Conservation (phyloP, 768 basidiomycete species). For the Agrocybe pediades region DNA sequence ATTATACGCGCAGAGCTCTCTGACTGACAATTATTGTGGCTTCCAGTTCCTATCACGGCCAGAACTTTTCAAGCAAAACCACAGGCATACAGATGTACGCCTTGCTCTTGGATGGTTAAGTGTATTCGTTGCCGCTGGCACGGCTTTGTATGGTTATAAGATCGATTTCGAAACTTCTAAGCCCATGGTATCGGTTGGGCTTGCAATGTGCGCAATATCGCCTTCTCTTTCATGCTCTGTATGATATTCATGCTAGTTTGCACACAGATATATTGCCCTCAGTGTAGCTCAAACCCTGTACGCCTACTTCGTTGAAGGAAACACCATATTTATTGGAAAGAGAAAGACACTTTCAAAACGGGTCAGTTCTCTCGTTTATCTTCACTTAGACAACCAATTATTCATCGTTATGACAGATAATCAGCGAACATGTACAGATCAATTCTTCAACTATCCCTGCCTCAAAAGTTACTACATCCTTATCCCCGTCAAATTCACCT, state of each 20-base stretch:
- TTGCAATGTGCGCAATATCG: constrained; percentile 62
- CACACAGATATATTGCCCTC: constrained; percentile 71
- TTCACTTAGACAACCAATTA: background rate
- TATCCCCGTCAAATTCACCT: constrained; percentile 48
- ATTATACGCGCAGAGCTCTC: background rate
- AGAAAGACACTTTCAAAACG: constrained; percentile 89
- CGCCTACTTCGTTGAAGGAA: constrained; percentile 82
- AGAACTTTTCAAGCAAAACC: constrained; percentile 82
- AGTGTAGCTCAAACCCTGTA: constrained; percentile 77
- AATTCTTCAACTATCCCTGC: constrained; percentile 67
- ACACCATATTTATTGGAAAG: constrained; percentile 85
- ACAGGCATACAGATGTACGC: constrained; percentile 87
- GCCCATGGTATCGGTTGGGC: constrained; percentile 73
- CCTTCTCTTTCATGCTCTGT: constrained; percentile 9
- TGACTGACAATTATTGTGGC: background rate
- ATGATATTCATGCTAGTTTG: background rate
- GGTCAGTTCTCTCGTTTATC: constrained; percentile 48
- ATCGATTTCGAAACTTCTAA: constrained; percentile 91
- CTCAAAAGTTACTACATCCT: constrained; percentile 24
- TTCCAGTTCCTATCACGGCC: constrained; percentile 81
- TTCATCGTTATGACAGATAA: constrained; percentile 56
- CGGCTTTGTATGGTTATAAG: constrained; percentile 84
- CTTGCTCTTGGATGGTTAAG: constrained; percentile 86
- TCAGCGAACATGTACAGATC: constrained; percentile 86
- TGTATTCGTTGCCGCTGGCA: constrained; percentile 79